phyloP scores from a whole-genome alignment of 768 basidiomycete genomes.

The Amanita fuliginea region DNA sequence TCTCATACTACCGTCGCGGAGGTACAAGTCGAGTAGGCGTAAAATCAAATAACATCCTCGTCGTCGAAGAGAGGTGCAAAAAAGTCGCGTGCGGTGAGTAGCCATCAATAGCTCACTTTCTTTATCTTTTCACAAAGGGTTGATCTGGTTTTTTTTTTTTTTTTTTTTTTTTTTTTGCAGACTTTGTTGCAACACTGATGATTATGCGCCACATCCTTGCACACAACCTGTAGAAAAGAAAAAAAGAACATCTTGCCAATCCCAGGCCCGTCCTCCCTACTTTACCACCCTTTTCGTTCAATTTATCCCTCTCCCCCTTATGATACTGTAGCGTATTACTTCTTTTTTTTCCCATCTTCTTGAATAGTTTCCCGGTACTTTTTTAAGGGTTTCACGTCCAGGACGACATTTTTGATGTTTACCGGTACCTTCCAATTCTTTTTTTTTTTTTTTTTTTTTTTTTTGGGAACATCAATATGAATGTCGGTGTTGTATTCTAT shows the following conservation, averaged over 20 bases:
- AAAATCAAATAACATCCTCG: slow-evolving; percentile 49
- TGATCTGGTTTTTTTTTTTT: slow-evolving; percentile 3
- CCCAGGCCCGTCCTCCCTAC: no score
- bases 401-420: not conserved
- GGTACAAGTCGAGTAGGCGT: slow-evolving; percentile 30
- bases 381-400: not conserved
- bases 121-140: not conserved
- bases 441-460: not conserved
- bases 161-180: slow-evolving; percentile 18
- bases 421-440: no score
- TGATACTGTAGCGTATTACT: slow-evolving; percentile 1
- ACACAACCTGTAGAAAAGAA: slow-evolving; percentile 21
- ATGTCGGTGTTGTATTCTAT: not conserved
- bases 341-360: not conserved
- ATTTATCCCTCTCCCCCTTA: not conserved
- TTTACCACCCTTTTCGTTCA: not conserved
- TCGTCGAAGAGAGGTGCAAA: slow-evolving; percentile 48
- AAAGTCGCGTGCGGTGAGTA: slow-evolving; percentile 44
- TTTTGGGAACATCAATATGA: not conserved
- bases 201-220: slow-evolving; percentile 55
- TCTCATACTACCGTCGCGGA: slow-evolving; percentile 52
- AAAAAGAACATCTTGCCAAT: no score
- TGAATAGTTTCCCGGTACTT: not conserved
- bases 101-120: not conserved
- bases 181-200: slow-evolving; percentile 47